Evolutionary conservation across 2,329 filamentous ascomycete genomes (phyloP), one percentile per base, ranked within the genome.

Genomic region (Colletotrichum lini): DNA sequence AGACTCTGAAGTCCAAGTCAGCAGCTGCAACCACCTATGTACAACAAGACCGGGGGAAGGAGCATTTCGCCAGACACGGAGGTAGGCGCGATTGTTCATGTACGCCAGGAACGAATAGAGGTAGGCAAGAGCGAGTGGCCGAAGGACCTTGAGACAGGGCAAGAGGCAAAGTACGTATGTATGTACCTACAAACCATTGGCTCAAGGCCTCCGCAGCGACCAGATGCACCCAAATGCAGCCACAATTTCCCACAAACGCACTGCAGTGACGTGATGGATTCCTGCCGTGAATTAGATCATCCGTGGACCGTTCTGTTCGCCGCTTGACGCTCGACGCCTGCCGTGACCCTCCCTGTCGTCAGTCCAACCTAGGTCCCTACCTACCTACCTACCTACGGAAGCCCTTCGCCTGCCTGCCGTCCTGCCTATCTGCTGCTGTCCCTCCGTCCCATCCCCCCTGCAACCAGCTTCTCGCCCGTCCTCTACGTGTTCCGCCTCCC

Each of bases 221-320:
- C 42, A 45, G 21, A 47, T 66, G 68, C 53, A 59, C 47, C 69
- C 42, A 69, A 59, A 69, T 60, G 66, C 67, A 72, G 70, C 70
- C 70, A 72, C 67, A 66, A 61, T 70, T 69, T 72, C 60, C 60
- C 61, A 59, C 67, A 69, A 60, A 69, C 58, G 58, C 40, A 38
- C 26, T 58, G 21, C 58, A 66, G 73, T 74, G 73, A 74, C 73
- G 73, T 74, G 67, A 74, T 74, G 69, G 71, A 74, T 73, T 74
- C 71, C 70, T 72, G 60, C 60, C 60, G 67, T 59, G 44, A 59
- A 53, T 53, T 67, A 9, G 38, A 61, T 67, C 64, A 53, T 67
- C 56, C 56, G 47, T 53, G 56, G 64, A 35, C 58, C 59, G 42
- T 52, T 62, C 30, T 49, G 35, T 30, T 57, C 54, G 59, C 49